Evolutionary conservation across 2,329 filamentous ascomycete species (phyloP).

Genomic region (Cladophialophora exuberans): DNA sequence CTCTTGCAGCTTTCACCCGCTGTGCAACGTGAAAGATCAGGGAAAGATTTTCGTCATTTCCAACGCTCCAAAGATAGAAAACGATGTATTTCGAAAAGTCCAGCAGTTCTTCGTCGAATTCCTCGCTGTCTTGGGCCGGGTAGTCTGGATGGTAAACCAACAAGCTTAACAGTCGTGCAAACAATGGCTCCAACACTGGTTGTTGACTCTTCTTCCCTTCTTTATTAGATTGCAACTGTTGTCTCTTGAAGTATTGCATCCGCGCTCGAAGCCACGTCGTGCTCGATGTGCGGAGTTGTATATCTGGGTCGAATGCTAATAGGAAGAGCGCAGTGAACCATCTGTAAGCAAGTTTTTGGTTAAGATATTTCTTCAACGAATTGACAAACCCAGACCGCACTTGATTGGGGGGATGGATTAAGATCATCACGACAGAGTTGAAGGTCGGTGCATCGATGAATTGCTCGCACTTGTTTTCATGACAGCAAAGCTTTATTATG

Average conservation of each 20-base stretch:
- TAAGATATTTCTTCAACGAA: conserved; percentile 89
- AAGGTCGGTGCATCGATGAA: conserved; percentile 74
- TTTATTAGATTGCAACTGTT: conserved; percentile 43
- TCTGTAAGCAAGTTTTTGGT: conserved; percentile 69
- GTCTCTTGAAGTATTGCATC: conserved; percentile 64
- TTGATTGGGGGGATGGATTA: conserved; percentile 73
- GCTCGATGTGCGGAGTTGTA: conserved; percentile 72
- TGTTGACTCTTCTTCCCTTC: conserved; percentile 50
- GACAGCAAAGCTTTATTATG: conserved; percentile 79
- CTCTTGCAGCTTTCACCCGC: conserved; percentile 84
- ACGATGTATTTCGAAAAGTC: conserved; percentile 88
- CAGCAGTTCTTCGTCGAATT: conserved; percentile 67
- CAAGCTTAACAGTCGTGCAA: conserved; percentile 81
- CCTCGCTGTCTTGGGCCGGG: conserved; percentile 50
- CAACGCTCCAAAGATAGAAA: conserved; percentile 82
- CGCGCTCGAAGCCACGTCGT: conserved; percentile 89
- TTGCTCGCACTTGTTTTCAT: conserved; percentile 72
- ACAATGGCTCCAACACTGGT: conserved; percentile 75
- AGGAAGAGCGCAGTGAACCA: conserved; percentile 92
- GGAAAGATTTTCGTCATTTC: conserved; percentile 82
- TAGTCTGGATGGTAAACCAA: conserved; percentile 95
- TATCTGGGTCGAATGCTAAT: conserved; percentile 83
- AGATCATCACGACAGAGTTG: conserved; percentile 76
- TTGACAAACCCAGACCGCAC: conserved; percentile 80
- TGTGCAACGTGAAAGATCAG: conserved; percentile 92